These are phyloP conservation scores for Diplodia corticola DNA, from an alignment of 2,329 filamentous ascomycete species.

Conservation along the genomic window DNA sequence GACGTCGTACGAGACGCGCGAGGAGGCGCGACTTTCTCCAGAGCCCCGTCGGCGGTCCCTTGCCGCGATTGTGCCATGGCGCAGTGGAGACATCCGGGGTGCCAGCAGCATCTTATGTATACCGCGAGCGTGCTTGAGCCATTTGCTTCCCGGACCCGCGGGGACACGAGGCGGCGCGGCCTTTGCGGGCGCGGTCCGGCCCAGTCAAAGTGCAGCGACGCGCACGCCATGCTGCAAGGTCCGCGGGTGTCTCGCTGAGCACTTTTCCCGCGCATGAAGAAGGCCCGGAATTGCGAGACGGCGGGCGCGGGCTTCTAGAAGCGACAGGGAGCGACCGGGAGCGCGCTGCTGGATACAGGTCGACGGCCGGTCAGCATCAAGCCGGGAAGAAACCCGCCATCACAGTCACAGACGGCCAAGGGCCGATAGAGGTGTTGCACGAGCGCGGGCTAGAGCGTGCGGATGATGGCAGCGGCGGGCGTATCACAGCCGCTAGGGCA, in stretches of 20 bases:
- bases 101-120: constrained; percentile 17
- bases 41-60: not conserved
- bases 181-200: not conserved
- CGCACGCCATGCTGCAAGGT: constrained; percentile 16
- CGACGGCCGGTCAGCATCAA: constrained; percentile 16
- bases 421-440: constrained; percentile 13
- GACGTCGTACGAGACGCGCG: constrained; percentile 13
- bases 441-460: constrained; percentile 6
- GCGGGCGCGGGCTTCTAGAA: constrained; percentile 7
- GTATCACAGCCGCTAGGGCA: constrained; percentile 3
- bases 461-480: constrained; percentile 5
- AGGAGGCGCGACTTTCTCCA: constrained; percentile 8
- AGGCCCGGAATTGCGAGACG: constrained; percentile 18
- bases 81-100: constrained; percentile 9
- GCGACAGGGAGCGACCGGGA: constrained; percentile 7
- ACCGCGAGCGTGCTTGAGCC: constrained; percentile 7
- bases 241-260: not conserved
- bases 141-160: constrained; percentile 1
- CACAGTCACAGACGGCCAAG: constrained; percentile 12
- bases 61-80: constrained; percentile 1
- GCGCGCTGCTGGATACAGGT: constrained; percentile 9
- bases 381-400: constrained; percentile 16
- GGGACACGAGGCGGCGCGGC: not conserved
- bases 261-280: constrained; percentile 17
- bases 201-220: not conserved